Base-by-base conservation (phyloP, 1,139 yeast species). In the Geotrichum candidum region DNA sequence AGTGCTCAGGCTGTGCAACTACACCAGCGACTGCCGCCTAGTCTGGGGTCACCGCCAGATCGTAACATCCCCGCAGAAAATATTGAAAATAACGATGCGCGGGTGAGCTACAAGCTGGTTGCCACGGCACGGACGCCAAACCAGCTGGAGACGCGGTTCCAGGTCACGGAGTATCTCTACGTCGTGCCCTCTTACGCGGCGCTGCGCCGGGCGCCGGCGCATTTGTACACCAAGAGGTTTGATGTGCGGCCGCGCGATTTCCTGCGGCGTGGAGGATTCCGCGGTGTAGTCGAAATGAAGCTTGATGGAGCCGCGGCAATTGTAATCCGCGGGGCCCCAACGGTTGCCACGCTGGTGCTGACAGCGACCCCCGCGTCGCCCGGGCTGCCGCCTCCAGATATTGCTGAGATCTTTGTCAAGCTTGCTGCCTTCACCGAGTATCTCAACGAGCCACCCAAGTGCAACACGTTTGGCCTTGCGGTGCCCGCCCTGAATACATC, bases 11-110 rank as follows among this genome's bases (percentile, higher is more conserved):
- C n/a, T n/a, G 18, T 6, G 7, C 45, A 5, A 2, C 45, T 38
- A 15, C 45, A 38, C 18, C 58, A 56, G 15, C n/a, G 54, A 4
- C 35, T 56, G 9, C 58, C 58, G 33, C 58, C 58, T 10, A 56
- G 58, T 13, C n/a, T 56, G 18, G 58, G 58, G 5, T 50, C 54
- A 1, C 54, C 54, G 23, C 31, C 46, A 33, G 58, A 50, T n/a
- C 33, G 18, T 22, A 9, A 25, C 9, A 22, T 33, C 9, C 48
- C 58, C 15, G 23, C 10, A 7, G 25, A 56, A 9, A 56, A 48
- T 25, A 11, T 56, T 13, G 54, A 53, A 5, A 29, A 45, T 10
- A 50, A 56, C 25, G 53, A 25, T 13, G 58, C 53, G 18, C 46
- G 53, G 22, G 22, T 56, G 15, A 50, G 15, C 18, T 56, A 56